Conservation (phyloP, 2,329 filamentous ascomycete species). For the Kalaharituber pfeilii region DNA sequence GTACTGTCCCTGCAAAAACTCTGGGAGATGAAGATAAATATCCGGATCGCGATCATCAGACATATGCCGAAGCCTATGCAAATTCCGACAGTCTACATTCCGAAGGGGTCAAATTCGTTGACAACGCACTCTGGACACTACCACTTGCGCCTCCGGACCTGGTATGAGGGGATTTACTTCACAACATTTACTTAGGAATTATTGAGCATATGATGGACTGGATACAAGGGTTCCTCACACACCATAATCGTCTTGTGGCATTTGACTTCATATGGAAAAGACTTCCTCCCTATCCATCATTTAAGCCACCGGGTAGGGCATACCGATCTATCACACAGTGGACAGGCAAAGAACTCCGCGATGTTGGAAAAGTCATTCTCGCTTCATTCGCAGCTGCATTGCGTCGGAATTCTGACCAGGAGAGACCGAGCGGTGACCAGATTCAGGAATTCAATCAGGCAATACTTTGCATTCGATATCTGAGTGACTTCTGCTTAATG, state of each 20-base stretch:
- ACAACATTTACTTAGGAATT: neutral
- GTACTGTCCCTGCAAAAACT: neutral
- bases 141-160: neutral
- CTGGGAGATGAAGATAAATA: too few species aligned
- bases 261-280: too few species aligned
- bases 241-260: neutral
- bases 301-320: neutral
- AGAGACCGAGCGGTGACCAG: neutral
- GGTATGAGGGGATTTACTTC: neutral
- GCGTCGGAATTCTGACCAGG: neutral
- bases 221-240: neutral
- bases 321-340: constrained; percentile 5
- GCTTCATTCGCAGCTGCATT: neutral
- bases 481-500: constrained; percentile 3
- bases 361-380: neutral
- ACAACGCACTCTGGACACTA: neutral
- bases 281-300: constrained; percentile 3
- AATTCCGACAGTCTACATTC: neutral
- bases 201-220: neutral
- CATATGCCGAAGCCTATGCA: neutral
- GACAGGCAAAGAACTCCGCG: too few species aligned
- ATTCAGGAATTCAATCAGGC: neutral
- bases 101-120: neutral
- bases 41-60: neutral
- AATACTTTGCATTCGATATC: neutral